Evolutionary conservation across 2,329 filamentous ascomycete genomes (phyloP), one percentile per base, ranked within the genome.

Genomic region (Pseudocercospora musae): DNA sequence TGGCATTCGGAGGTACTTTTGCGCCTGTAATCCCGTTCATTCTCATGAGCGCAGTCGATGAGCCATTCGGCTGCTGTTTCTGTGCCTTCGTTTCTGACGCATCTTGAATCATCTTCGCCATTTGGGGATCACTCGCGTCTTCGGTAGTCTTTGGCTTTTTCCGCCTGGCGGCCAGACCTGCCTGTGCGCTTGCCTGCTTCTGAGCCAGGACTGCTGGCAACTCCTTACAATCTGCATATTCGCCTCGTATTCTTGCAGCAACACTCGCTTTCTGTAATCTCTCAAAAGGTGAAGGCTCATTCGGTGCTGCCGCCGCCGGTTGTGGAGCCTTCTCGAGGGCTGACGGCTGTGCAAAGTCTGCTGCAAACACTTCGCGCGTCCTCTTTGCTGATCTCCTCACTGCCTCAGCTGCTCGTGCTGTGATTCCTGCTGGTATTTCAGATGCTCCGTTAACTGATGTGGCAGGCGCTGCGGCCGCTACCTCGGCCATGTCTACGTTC

Each of bases 181-280:
- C 77, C 25, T 80, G 78, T 40, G 85, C 83, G 70, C 81, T 85
- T 13, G 89, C 88, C 76, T 93, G 89, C 74, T 93, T 95, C 21
- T 90, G 88, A 37, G 90, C 90, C 20, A 97, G 83, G 1, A 86
- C 86, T 21, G 89, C 85, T 5, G 93, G 93, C 2, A 97, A 83
- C 65, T 89, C 88, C 73, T 87, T 86, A 21, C 95, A 88, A 72
- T 88, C 81, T 69, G 87, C 85, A 77, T 96, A 97, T 79, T 97
- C 92, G 72, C 81, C 82, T 58, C 83, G 82, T 73, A 90, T 86
- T 53, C 88, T 85, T 58, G 82, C 77, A 29, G 83, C 78, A 49
- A 87, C 78, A 56, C 79, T 78, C 50, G 80, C 74, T 65, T 76
- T 76, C 62, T 82, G 78, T 49, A 80, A 77, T 55, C 76, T 71